Evolutionary conservation across 306 rosid species (phyloP), one percentile per base, ranked within the genome.

Genomic region (Quercus variabilis): DNA sequence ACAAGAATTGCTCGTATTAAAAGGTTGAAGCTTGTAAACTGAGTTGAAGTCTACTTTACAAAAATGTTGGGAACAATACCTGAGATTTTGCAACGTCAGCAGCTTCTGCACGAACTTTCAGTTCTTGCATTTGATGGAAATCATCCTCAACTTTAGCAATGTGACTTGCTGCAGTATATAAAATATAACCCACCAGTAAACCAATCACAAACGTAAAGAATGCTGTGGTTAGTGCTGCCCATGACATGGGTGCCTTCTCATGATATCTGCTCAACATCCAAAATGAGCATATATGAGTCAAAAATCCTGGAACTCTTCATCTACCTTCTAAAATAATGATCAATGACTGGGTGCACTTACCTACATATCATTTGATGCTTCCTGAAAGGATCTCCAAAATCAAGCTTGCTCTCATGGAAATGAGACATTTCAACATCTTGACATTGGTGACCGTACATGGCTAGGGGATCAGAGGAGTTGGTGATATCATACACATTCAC

Each of bases 41-140:
- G 49, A 46, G 75, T 73, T 68, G 31, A 77, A 75, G 76, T n/a
- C n/a, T 41, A 64, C 26, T 11, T 64, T 25, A 79, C n/a, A 41
- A 25, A 75, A 71, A 73, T 74, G 80, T 62, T 62, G 54, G 8
- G 75, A 74, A 81, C 19, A 80, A 76, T 70, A 96, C 99, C 98
- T 96, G 98, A 60, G 99, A 96, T 78, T 96, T 93, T 62, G 99
- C 99, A 76, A 96, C 81, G 81, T 93, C 97, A 20, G 99, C 99
- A 74, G 97, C 97, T 88, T 93, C 99, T 17, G 99, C 97, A 31
- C 73, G 87, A 71, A 76, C 96, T 91, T 96, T 91, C 30, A 96
- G 77, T 69, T 71, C 85, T 80, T 91, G 51, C 98, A 96, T 96
- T 86, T 78, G 62, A 55, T 80, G 89, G 83, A 90, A 96, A 86